Base-by-base conservation (phyloP, 805 yeast genomes). In the Metschnikowia similis region DNA sequence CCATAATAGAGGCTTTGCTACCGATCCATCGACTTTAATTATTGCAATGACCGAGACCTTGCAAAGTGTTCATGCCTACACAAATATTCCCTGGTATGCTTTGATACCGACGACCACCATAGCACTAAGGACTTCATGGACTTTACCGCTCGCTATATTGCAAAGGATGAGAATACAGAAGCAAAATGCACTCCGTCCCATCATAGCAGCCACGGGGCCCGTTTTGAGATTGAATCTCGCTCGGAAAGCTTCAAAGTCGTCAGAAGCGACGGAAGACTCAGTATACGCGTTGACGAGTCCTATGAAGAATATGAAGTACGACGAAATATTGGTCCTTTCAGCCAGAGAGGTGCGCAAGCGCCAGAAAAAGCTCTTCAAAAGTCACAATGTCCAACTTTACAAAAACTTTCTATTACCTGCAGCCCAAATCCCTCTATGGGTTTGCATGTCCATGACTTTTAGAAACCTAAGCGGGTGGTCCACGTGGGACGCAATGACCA, bases 361-460 rank as follows among this genome's bases (percentile, higher is more conserved):
- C 54, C 95, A 92, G 57, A 82, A 84, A 57, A 64, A 64, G 45
- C 70, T 91, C n/a, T 91, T 86, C 67, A 79, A 77, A 54, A 75
- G 79, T 48, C 75, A 85, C 59, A 71, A 75, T 8, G 87, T 90
- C 47, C 92, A 89, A 61, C 65, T 84, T 50, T 91, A 95, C 89
- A 91, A 90, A 64, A 83, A 87, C 59, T 69, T 82, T 49, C 58
- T 87, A 4, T 70, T 89, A 35, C 97, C 97, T 1, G 69, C 83
- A 0, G 80, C 88, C 14, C 98, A 91, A 63, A 76, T 92, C 17
- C 98, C 98, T 0, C 64, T 91, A 6, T 91, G 97, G 96, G 75
- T 90, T 1, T 74, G 85, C 2, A 74, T 91, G 76, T 85, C 94
- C 10, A 72, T 84, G 56, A 83, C 90, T 1, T 78, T 90, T 56